Evolutionary conservation across 805 yeast genomes (phyloP).

Genomic region (Saccharomycopsis vini): DNA sequence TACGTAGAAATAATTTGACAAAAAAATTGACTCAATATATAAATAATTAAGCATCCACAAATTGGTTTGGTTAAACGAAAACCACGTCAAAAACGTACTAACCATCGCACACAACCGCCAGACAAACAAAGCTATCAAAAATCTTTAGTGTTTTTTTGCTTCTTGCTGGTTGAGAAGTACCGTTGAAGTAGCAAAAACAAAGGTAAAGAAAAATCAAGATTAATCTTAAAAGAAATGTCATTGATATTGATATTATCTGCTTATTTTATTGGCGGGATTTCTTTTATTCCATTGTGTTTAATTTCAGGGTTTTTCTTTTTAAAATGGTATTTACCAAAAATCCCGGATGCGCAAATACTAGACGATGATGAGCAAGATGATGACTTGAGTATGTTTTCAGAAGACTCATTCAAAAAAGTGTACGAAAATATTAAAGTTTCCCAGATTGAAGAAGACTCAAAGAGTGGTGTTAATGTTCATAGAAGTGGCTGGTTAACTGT

Average conservation of each 20-base stretch:
- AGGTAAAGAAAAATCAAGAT: background rate
- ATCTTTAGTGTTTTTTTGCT: background rate
- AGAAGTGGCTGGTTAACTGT: conserved; percentile 77
- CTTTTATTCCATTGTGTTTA: conserved; percentile 58
- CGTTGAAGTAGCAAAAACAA: too few species aligned
- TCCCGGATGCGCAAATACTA: conserved; percentile 21
- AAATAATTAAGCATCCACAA: too few species aligned
- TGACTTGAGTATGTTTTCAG: conserved; percentile 18
- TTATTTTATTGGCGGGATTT: conserved; percentile 72
- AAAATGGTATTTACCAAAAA: conserved; percentile 28
- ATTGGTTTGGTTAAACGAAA: too few species aligned
- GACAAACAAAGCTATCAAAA: background rate
- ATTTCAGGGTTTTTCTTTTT: conserved; percentile 32
- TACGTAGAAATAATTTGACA: too few species aligned
- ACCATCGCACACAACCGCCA: background rate
- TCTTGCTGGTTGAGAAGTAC: background rate
- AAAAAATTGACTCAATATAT: too few species aligned
- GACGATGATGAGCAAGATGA: conserved; percentile 22
- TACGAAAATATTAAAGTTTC: conserved; percentile 45
- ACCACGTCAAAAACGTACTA: too few species aligned
- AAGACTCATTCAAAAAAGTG: conserved; percentile 21
- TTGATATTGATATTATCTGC: conserved; percentile 31
- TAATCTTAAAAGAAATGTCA: conserved; percentile 1
- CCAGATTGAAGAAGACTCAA: conserved; percentile 49
- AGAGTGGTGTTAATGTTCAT: conserved; percentile 55